These are phyloP conservation scores for Barnettozyma siamensis DNA, from an alignment of 805 yeast species.

Conservation along the genomic window DNA sequence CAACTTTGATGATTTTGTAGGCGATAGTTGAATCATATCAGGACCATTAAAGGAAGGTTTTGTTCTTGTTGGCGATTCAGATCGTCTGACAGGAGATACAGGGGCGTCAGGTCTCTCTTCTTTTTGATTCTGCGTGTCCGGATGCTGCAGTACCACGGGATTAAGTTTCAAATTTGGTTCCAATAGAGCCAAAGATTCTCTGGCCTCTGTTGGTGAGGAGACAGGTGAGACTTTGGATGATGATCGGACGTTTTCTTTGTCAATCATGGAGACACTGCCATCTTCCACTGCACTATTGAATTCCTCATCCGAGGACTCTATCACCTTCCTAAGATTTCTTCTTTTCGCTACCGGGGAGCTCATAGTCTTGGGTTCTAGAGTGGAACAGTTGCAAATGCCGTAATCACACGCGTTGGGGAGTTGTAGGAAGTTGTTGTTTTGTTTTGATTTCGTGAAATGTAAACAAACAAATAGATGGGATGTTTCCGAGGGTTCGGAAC, in stretches of 20 bases:
- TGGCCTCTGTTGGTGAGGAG: constrained; percentile 21
- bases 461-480: neutral
- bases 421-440: no score
- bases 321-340: constrained; percentile 11
- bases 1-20: constrained; percentile 31
- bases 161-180: constrained; percentile 17
- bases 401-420: no score
- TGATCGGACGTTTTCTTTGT: constrained; percentile 20
- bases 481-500: no score
- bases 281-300: constrained; percentile 9
- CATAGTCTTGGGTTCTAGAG: no score
- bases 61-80: constrained; percentile 29
- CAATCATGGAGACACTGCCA: constrained; percentile 9
- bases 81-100: constrained; percentile 6
- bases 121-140: constrained; percentile 5
- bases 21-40: constrained; percentile 36
- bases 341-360: constrained; percentile 25
- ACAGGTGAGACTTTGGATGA: constrained; percentile 20
- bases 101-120: neutral
- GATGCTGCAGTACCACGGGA: constrained; percentile 17
- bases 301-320: constrained; percentile 15
- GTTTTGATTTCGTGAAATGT: constrained; percentile 5
- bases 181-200: constrained; percentile 19
- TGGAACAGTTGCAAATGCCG: no score
- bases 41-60: constrained; percentile 33